phyloP scores from a whole-genome alignment of 2,329 filamentous ascomycete species.

The Didymella exigua region DNA sequence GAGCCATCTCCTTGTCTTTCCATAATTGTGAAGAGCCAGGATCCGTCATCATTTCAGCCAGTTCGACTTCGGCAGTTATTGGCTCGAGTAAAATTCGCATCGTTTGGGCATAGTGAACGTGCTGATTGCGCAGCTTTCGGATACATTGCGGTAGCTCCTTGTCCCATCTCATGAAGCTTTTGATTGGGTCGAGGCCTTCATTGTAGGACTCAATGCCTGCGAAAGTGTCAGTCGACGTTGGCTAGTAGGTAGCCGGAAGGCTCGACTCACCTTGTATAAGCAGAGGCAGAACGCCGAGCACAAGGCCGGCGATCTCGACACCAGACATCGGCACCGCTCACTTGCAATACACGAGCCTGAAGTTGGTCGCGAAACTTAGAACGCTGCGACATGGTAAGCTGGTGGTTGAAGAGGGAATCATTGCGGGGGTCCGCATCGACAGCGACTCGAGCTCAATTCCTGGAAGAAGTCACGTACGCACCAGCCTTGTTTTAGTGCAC shows the following conservation, averaged over 20 bases:
- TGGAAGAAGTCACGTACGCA: slow-evolving; percentile 7
- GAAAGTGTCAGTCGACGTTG: background rate
- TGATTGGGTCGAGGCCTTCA: slow-evolving; percentile 49
- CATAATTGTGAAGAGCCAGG: slow-evolving; percentile 38
- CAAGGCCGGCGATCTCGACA: slow-evolving; percentile 40
- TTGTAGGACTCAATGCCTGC: slow-evolving; percentile 46
- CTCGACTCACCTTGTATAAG: slow-evolving; percentile 39
- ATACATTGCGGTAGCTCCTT: slow-evolving; percentile 44
- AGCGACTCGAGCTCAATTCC: background rate
- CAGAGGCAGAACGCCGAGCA: slow-evolving; percentile 48
- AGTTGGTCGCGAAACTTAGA: background rate
- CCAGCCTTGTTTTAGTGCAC: slow-evolving; percentile 2
- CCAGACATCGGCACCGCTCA: slow-evolving; percentile 34
- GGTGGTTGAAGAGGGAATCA: slow-evolving; percentile 4
- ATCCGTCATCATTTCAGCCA: slow-evolving; percentile 44
- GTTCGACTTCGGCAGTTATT: slow-evolving; percentile 44
- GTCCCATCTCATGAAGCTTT: slow-evolving; percentile 46
- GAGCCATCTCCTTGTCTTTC: slow-evolving; percentile 38
- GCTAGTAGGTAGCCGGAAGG: background rate
- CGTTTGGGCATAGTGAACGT: slow-evolving; percentile 46
- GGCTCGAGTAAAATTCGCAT: slow-evolving; percentile 45
- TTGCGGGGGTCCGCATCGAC: slow-evolving; percentile 17
- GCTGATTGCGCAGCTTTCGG: slow-evolving; percentile 45
- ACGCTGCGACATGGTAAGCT: slow-evolving; percentile 20
- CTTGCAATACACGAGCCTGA: background rate